Conservation (phyloP, 2,329 filamentous ascomycete species). For the Verticillium nonalfalfae region DNA sequence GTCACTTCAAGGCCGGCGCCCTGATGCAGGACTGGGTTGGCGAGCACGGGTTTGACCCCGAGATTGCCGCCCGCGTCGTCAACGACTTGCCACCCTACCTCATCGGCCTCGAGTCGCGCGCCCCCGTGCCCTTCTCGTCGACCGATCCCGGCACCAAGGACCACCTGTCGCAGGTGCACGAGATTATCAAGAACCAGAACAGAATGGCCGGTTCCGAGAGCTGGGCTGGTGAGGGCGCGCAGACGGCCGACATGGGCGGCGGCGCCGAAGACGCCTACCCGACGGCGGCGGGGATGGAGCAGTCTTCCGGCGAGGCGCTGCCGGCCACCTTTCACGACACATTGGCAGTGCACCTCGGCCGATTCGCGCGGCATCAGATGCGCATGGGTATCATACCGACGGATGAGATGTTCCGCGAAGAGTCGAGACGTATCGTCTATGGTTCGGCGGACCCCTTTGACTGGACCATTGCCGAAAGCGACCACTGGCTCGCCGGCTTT, state of each 20-base stretch:
- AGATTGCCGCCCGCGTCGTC: conserved; percentile 13
- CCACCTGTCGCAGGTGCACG: conserved; percentile 11
- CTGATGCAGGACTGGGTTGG: conserved; percentile 22
- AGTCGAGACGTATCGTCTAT: conserved; percentile 18
- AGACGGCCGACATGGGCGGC: neutral
- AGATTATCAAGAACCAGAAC: conserved; percentile 28
- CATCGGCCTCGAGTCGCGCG: conserved; percentile 15
- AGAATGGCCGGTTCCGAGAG: neutral
- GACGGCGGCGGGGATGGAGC: neutral
- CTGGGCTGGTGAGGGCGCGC: neutral
- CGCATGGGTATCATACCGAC: conserved; percentile 12
- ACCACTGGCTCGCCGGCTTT: conserved; percentile 18
- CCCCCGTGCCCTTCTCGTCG: conserved; percentile 18
- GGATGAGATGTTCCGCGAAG: conserved; percentile 19
- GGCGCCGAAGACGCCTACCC: neutral
- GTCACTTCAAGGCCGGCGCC: conserved; percentile 18
- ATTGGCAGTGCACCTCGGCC: conserved; percentile 10
- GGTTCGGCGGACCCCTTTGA: conserved; percentile 17
- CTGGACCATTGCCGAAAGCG: conserved; percentile 20
- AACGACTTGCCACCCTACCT: conserved; percentile 19
- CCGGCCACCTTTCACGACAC: conserved; percentile 12
- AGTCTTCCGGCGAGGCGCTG: neutral
- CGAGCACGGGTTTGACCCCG: conserved; percentile 17
- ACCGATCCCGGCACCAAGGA: conserved; percentile 14
- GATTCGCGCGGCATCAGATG: conserved; percentile 16